These are phyloP conservation scores for Neospermospora avenae DNA, from an alignment of 2,329 filamentous ascomycete species.

Conservation along the genomic window DNA sequence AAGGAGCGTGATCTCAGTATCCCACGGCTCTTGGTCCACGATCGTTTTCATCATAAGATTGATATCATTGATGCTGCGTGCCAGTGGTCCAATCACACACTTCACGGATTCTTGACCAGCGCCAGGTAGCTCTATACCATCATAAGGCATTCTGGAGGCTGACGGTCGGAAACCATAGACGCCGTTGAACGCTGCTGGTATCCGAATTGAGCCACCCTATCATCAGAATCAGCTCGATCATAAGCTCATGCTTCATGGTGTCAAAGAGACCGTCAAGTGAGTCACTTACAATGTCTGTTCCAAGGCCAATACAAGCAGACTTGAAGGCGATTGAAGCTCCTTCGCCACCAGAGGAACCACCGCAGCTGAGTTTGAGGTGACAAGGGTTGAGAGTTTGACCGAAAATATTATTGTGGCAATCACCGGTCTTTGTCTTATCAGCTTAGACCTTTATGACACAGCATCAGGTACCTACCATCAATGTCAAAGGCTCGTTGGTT, in stretches of 20 bases:
- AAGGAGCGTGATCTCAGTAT: slow-evolving; percentile 34
- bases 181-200: slow-evolving; percentile 48
- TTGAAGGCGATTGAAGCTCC: slow-evolving; percentile 56
- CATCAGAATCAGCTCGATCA: too few species aligned
- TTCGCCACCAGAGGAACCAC: slow-evolving; percentile 63
- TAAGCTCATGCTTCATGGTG: too few species aligned
- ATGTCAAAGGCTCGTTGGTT: too few species aligned
- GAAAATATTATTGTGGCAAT: slow-evolving; percentile 59
- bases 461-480: too few species aligned
- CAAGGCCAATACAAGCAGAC: slow-evolving; percentile 54
- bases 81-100: slow-evolving; percentile 36
- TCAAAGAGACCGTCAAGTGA: too few species aligned
- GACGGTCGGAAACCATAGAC: slow-evolving; percentile 50
- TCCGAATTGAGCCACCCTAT: slow-evolving; percentile 43
- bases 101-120: slow-evolving; percentile 36
- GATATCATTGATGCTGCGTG: slow-evolving; percentile 32
- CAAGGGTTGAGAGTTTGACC: slow-evolving; percentile 60
- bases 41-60: slow-evolving; percentile 35
- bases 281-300: slow-evolving; percentile 63
- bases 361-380: slow-evolving; percentile 56
- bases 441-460: too few species aligned
- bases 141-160: slow-evolving; percentile 39
- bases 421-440: too few species aligned
- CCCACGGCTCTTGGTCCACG: slow-evolving; percentile 35
- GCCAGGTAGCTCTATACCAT: slow-evolving; percentile 32